Evolutionary conservation across 371 early-diverging fungal genomes (phyloP).

Genomic region (Entomophthora muscae): DNA sequence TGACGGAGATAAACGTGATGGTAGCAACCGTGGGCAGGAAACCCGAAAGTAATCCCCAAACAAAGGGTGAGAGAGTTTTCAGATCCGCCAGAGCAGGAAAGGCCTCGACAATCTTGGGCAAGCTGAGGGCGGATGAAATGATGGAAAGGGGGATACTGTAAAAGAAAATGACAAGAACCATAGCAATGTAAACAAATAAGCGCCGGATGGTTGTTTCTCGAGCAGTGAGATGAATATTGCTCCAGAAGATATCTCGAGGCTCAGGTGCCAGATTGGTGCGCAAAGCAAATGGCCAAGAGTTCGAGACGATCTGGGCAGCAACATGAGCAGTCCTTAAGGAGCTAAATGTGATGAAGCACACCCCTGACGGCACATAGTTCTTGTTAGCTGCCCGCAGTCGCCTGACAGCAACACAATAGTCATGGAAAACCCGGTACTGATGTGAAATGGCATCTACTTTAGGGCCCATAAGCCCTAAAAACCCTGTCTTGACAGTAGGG

Average conservation of each 20-base stretch:
- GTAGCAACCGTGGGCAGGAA: constrained; percentile 18
- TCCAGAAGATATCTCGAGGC: constrained; percentile 82
- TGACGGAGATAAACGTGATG: constrained; percentile 39
- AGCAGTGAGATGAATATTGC: constrained; percentile 42
- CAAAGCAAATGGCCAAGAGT: constrained; percentile 25
- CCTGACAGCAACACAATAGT: constrained; percentile 19
- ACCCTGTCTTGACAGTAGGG: constrained; percentile 15
- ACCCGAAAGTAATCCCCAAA: constrained; percentile 33
- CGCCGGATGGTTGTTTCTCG: constrained; percentile 25
- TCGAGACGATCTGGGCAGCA: constrained; percentile 8
- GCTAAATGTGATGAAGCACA: constrained; percentile 40
- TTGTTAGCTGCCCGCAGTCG: background rate
- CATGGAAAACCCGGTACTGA: constrained; percentile 14
- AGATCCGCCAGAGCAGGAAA: constrained; percentile 27
- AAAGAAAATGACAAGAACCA: constrained; percentile 41
- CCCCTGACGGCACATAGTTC: constrained; percentile 14
- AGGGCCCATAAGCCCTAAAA: constrained; percentile 16
- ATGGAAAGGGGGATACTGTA: constrained; percentile 47
- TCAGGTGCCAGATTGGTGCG: constrained; percentile 66
- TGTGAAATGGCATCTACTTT: constrained; percentile 18
- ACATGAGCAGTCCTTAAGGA: constrained; percentile 15
- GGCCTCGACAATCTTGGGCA: constrained; percentile 38
- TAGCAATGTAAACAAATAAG: constrained; percentile 27
- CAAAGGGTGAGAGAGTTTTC: constrained; percentile 22
- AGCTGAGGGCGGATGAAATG: constrained; percentile 52